A percentile compares a stretch with the other conserved stretches of the same genome.
These are phyloP conservation scores for Phytophthora foliorum DNA, from an alignment of 352 stramenopile species.

Conservation along the genomic window DNA sequence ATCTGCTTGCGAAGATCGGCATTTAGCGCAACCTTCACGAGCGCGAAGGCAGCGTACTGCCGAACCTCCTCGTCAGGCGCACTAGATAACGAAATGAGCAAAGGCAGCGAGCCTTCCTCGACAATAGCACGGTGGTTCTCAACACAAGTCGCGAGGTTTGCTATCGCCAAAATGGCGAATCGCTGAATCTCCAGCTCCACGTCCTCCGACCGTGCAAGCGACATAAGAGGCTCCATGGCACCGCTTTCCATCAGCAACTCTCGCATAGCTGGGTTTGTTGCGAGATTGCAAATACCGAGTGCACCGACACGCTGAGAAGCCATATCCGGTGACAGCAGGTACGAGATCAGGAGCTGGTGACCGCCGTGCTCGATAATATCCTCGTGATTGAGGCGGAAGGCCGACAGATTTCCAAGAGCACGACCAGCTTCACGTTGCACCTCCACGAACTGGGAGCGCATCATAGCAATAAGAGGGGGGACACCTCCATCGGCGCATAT, in stretches of 20 bases:
- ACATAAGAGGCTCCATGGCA: slow-evolving; percentile 96
- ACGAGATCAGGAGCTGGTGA: slow-evolving; percentile 96
- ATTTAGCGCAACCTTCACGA: slow-evolving; percentile 97
- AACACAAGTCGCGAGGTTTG: slow-evolving; percentile 95
- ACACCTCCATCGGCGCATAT: slow-evolving; percentile 94
- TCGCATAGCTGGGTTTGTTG: slow-evolving; percentile 92
- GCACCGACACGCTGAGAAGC: slow-evolving; percentile 93
- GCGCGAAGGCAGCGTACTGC: slow-evolving; percentile 96
- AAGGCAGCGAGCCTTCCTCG: slow-evolving; percentile 93
- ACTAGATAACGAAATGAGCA: slow-evolving; percentile 96
- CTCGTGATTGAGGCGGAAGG: slow-evolving; percentile 91
- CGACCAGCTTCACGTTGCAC: slow-evolving; percentile 93
- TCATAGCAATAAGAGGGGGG: slow-evolving; percentile 93
- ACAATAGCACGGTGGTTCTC: slow-evolving; percentile 96
- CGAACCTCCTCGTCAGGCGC: slow-evolving; percentile 94
- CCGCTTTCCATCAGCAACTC: slow-evolving; percentile 94
- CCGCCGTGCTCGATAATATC: slow-evolving; percentile 93
- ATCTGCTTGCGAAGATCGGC: slow-evolving; percentile 94
- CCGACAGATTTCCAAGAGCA: slow-evolving; percentile 94
- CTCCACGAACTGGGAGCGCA: slow-evolving; percentile 96
- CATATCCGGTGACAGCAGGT: slow-evolving; percentile 95
- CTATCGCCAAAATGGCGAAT: slow-evolving; percentile 94
- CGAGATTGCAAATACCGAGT: slow-evolving; percentile 96
- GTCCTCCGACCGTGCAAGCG: slow-evolving; percentile 94
- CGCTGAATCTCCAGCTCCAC: slow-evolving; percentile 97